phyloP scores from a whole-genome alignment of 2,329 filamentous ascomycete genomes.

The Pseudovirgaria hyperparasitica region DNA sequence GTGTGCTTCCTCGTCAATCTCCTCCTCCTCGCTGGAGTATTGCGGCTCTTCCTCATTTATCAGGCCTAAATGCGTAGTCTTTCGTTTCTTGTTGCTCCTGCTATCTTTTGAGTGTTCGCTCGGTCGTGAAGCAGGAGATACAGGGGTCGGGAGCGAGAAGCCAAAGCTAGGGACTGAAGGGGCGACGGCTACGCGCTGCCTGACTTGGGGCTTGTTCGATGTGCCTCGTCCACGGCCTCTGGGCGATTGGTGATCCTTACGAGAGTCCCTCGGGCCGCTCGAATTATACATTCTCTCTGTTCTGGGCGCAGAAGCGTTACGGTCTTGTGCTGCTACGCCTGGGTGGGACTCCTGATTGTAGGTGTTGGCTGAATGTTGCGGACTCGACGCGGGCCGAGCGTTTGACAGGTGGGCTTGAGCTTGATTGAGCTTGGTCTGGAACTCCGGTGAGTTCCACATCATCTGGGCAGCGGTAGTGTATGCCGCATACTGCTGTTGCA shows the following conservation, averaged over 20 bases:
- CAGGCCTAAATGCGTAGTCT: slow-evolving; percentile 58
- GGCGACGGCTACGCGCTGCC: slow-evolving; percentile 19
- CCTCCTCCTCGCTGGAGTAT: slow-evolving; percentile 54
- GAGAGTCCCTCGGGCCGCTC: no score
- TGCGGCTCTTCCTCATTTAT: slow-evolving; percentile 11
- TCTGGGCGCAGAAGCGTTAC: background rate
- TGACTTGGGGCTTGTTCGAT: slow-evolving; percentile 14
- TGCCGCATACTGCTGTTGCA: no score
- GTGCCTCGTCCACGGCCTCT: slow-evolving; percentile 3
- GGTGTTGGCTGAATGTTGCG: no score
- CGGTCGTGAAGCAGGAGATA: no score
- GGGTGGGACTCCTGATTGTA: no score
- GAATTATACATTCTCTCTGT: background rate
- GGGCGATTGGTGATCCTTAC: slow-evolving; percentile 2
- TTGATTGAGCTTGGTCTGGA: no score
- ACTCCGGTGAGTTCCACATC: no score
- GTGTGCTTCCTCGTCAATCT: slow-evolving; percentile 55
- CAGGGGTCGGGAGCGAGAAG: slow-evolving; percentile 11
- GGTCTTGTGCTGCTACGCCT: no score
- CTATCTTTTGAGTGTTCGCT: slow-evolving; percentile 5
- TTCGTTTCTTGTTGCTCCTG: slow-evolving; percentile 57
- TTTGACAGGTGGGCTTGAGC: background rate
- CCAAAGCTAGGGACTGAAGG: slow-evolving; percentile 24
- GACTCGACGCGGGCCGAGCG: background rate
- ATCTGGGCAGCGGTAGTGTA: no score